Conservation (phyloP, 1,284 basidiomycete species). For the Papiliotrema flavescens region DNA sequence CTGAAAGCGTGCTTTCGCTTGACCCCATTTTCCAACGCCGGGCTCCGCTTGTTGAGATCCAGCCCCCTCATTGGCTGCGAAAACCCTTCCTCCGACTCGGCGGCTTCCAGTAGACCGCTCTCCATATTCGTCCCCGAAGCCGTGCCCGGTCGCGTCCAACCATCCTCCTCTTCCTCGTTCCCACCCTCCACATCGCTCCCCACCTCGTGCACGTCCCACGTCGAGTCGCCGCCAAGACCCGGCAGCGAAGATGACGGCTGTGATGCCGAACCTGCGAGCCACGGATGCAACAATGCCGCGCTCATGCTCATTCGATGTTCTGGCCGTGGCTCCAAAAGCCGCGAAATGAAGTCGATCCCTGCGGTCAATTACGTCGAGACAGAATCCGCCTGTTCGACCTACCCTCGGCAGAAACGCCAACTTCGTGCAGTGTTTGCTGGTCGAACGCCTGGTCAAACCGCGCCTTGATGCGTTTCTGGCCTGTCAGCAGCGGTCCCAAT, state of each 20-base stretch:
- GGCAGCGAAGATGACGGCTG: slow-evolving; percentile 21
- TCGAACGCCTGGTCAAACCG: slow-evolving; percentile 62
- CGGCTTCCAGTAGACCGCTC: slow-evolving; percentile 11
- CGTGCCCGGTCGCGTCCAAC: slow-evolving; percentile 32
- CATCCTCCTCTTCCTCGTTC: slow-evolving; percentile 9
- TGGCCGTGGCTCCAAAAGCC: slow-evolving; percentile 57
- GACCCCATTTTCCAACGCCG: background rate
- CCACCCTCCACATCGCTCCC: slow-evolving; percentile 17
- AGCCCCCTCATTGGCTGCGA: slow-evolving; percentile 39
- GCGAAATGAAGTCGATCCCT: slow-evolving; percentile 54
- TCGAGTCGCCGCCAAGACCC: slow-evolving; percentile 36
- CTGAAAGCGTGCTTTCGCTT: slow-evolving; percentile 15
- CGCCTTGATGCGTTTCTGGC: slow-evolving; percentile 52
- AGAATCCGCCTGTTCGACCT: slow-evolving; percentile 10
- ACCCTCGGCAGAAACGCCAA: slow-evolving; percentile 50
- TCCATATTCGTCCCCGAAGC: slow-evolving; percentile 38
- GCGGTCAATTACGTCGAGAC: slow-evolving; percentile 23
- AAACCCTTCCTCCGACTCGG: slow-evolving; percentile 34
- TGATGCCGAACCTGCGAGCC: slow-evolving; percentile 54
- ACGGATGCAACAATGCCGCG: slow-evolving; percentile 61
- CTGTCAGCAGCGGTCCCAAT: slow-evolving; percentile 3
- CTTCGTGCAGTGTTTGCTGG: slow-evolving; percentile 55
- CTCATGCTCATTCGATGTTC: slow-evolving; percentile 57
- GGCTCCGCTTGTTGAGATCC: slow-evolving; percentile 20
- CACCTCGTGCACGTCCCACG: slow-evolving; percentile 39